Base-by-base conservation (phyloP, 805 yeast species). In the Starmerella vitae region DNA sequence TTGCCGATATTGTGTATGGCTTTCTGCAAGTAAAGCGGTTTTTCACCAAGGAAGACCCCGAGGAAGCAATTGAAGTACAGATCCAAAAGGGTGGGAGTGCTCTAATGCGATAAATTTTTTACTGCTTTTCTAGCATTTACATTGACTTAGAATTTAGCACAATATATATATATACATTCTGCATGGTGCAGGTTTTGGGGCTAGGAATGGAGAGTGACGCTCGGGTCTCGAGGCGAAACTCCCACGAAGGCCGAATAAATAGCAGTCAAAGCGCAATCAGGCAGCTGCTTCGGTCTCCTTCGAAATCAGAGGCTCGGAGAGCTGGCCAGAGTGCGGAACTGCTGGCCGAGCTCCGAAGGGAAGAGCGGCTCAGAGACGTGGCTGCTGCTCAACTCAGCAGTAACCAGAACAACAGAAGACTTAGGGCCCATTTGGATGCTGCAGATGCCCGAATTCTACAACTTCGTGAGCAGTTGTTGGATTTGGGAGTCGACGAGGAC, bases 401-500 rank as follows among this genome's bases (percentile, higher is more conserved):
- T 18, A 30, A 37, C 35, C 35, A 31, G 28, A 37, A 25, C 31
- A 39, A 33, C 26, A 33, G 40, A 17, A 47, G 42, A 30, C 39
- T 46, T 14, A 32, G 43, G 17, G 48, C 45, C 25, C 48, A 52
- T 41, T 38, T 45, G 19, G 46, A 45, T 25, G 43, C 49, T 17
- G 47, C 53, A 3, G 45, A 48, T 20, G 28, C 40, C 15, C 42
- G 44, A 22, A 39, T 50, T 12, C 38, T 37, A 30, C 20, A 29
- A n/a, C 32, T 49, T 15, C 36, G 37, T 10, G 34, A 32, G 19
- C 51, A 45, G 36, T 33, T 51, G 20, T 29, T 69, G 25, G 93
- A 83, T 36, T 61, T 86, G 22, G 75, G 51, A 3, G 26, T 36
- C 27, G 44, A 44, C 34, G 44, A 38, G n/a, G 44, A 45, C 15